Conservation (phyloP, 2,329 filamentous ascomycete genomes). For the Diaporthe helianthi region DNA sequence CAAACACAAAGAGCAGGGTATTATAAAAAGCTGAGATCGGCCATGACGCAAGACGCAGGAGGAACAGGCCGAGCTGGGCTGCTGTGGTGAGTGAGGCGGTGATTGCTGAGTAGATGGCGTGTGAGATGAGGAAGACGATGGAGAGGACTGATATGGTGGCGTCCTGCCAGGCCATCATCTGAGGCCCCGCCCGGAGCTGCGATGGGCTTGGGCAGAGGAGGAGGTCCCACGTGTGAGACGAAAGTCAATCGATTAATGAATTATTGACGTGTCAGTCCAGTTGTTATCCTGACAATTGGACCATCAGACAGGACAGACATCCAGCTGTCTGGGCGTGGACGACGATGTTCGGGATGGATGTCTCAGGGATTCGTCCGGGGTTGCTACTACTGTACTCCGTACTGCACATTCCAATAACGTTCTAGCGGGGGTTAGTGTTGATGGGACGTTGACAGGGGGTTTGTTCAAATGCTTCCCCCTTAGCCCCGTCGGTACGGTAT, state of each 20-base stretch:
- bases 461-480: no score
- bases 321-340: not conserved
- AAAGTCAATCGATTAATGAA: not conserved
- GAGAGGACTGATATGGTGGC: conserved; percentile 21
- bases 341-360: not conserved
- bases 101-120: conserved; percentile 3
- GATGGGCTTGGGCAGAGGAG: not conserved
- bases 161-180: conserved; percentile 31
- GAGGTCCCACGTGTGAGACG: not conserved
- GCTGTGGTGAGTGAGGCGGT: not conserved
- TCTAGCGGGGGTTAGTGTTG: not conserved
- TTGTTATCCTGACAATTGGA: not conserved
- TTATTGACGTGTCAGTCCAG: not conserved
- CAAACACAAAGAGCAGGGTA: conserved; percentile 31
- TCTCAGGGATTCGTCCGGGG: not conserved
- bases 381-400: no score
- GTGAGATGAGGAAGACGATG: conserved; percentile 14
- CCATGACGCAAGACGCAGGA: conserved; percentile 28
- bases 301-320: not conserved
- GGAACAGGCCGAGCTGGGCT: not conserved
- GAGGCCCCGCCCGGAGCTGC: not conserved
- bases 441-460: not conserved
- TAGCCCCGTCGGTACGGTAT: not conserved
- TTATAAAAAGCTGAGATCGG: conserved; percentile 25
- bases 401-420: not conserved